Evolutionary conservation across 2,329 filamentous ascomycete species (phyloP).

Genomic region (Xylaria sp.): DNA sequence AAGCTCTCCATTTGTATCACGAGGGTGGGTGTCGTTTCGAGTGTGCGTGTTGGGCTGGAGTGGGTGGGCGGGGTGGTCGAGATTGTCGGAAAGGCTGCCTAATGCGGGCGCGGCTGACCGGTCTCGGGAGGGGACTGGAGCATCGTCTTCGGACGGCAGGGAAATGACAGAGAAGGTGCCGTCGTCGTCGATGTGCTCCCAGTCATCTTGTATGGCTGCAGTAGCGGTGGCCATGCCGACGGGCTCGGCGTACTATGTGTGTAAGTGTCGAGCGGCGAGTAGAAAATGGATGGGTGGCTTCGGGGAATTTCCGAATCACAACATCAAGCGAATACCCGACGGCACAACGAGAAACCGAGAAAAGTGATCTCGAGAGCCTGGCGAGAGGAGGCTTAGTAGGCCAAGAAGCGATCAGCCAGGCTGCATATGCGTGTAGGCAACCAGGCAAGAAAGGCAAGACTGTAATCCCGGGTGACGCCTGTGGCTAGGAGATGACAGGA

Average conservation of each 20-base stretch:
- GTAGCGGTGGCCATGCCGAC: slow-evolving; percentile 16
- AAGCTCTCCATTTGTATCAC: not conserved
- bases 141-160: slow-evolving; percentile 32
- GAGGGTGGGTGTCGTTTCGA: not conserved
- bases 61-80: not conserved
- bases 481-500: too few species aligned
- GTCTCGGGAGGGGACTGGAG: not conserved
- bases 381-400: slow-evolving; percentile 3
- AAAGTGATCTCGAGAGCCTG: not conserved
- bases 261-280: not conserved
- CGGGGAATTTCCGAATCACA: not conserved
- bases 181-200: slow-evolving; percentile 35
- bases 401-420: not conserved
- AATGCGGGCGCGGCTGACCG: not conserved
- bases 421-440: slow-evolving; percentile 5
- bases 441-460: slow-evolving; percentile 2
- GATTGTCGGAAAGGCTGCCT: slow-evolving; percentile 7
- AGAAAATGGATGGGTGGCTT: not conserved
- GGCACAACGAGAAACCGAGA: not conserved
- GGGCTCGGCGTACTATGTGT: not conserved
- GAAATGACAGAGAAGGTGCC: slow-evolving; percentile 38
- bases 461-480: not conserved
- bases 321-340: not conserved
- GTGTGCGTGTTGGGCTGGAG: not conserved
- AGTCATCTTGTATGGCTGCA: slow-evolving; percentile 33